Evolutionary conservation across 768 basidiomycete genomes (phyloP), one percentile per base, ranked within the genome.

Genomic region (Pilatotrama ljubarskyi): DNA sequence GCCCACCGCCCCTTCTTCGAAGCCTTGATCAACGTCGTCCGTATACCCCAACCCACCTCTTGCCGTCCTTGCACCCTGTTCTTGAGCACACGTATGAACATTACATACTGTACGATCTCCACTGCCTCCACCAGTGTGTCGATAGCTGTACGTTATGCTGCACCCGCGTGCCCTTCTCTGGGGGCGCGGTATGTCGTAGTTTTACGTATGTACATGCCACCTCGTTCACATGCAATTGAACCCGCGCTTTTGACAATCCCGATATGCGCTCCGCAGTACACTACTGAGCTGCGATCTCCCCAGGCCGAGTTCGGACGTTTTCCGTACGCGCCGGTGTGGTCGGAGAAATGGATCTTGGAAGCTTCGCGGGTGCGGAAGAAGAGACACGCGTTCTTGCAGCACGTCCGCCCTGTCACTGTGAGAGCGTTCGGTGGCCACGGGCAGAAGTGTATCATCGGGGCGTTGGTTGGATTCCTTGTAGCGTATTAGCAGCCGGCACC

Each of bases 181-280:
- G 20, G 10, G 18, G 32, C 26, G 54, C 35, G 54, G 44, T 46
- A 55, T 47, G 54, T 55, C 44, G 44, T 47, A 43, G 54, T 29
- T 32, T 55, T 55, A 55, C 54, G 54, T 55, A 55, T 55, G 54
- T 55, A 55, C 54, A 47, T 47, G 38, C 51, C 11, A 18, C 22
- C 54, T 38, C 44, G 54, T 55, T 55, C 54, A 37, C 54, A 55
- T 46, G 54, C 54, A 46, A 55, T 55, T 47, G 54, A 55, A 38
- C 7, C 43, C 54, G 54, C 26, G 29, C 29, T 44, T 32, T 47
- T 55, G 43, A 14, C 20, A 43, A n/a, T 9, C 15, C 20, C 53
- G 42, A 54, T 47, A 38, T 9, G 26, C n/a, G 9, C 13, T 26
- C 40, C 52, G 24, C 43, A 13, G 35, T 20, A 13, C 35, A 2